Evolutionary conservation across 352 stramenopile genomes (phyloP), one percentile per base, ranked within the genome.

Genomic region (Aphanomyces stellatus): DNA sequence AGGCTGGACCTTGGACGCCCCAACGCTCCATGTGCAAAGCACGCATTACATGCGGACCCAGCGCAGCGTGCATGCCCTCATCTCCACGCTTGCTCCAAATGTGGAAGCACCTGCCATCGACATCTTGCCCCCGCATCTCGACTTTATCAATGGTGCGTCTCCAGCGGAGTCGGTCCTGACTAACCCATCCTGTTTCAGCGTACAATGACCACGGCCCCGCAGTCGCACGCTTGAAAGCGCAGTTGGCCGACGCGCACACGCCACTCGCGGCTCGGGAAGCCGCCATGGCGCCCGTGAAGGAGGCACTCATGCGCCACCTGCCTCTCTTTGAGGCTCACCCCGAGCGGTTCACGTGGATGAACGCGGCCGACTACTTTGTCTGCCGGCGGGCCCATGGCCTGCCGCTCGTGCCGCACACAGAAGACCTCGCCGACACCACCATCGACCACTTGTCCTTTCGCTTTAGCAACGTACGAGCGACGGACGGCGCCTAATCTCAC

Each of bases 101-200:
- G 69, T 53, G 4, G 71, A 79, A 5, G 31, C 53, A 7, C 80
- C 76, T 40, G 65, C 41, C 4, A 71, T 93, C 8, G 68, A 82
- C 34, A 79, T 93, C 30, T 69, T 93, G 3, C 76, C 79, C n/a
- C 72, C 76, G 1, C 72, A 89, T 60, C 66, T 70, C 25, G 82
- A 93, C 70, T 90, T 91, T 37, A 90, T 93, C 68, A 90, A 93
- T 73, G 88, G 85, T 93, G 60, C 60, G 77, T 75, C 1, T 1
- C 24, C 1, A 22, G 17, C 2, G 19, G 17, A 22, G 35, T 33
- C 43, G 3, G 13, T 22, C 10, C 4, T 13, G 25, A 35, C n/a
- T 8, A 19, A 57, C 15, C 19, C 11, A 51, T 34, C 30, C 15
- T 37, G 15, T 43, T 65, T 2, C 30, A 43, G 41, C 49, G 15